phyloP scores from a whole-genome alignment of 2,329 filamentous ascomycete species.

The Lojkania enalia region DNA sequence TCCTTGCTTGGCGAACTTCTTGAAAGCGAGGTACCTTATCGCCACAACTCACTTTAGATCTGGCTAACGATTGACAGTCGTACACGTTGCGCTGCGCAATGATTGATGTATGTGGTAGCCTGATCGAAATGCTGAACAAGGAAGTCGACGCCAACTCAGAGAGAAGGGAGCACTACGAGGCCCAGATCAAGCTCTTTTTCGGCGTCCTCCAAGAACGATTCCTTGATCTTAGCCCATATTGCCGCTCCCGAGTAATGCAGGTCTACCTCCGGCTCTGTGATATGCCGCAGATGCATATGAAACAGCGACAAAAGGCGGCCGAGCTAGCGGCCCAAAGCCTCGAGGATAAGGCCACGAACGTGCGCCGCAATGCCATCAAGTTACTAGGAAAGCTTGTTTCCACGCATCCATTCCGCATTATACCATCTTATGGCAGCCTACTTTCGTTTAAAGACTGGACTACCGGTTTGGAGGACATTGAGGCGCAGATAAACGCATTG shows the following conservation, averaged over 20 bases:
- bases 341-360: constrained; percentile 98
- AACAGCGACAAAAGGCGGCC: constrained; percentile 76
- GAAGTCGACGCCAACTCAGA: constrained; percentile 70
- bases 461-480: constrained; percentile 76
- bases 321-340: constrained; percentile 87
- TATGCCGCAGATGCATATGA: constrained; percentile 56
- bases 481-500: constrained; percentile 77
- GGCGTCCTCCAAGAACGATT: constrained; percentile 96
- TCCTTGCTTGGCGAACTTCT: constrained; percentile 91
- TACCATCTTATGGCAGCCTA: constrained; percentile 68
- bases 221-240: constrained; percentile 95
- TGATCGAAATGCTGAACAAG: constrained; percentile 87
- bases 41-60: neutral
- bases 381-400: constrained; percentile 84
- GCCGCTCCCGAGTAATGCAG: constrained; percentile 86
- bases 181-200: constrained; percentile 94
- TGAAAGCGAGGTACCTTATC: constrained; percentile 80
- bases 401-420: constrained; percentile 84
- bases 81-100: constrained; percentile 92
- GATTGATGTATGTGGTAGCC: constrained; percentile 95
- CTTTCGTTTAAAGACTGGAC: constrained; percentile 86
- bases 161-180: constrained; percentile 85
- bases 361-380: constrained; percentile 93
- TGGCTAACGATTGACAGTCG: constrained; percentile 57
- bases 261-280: constrained; percentile 92